phyloP scores from a whole-genome alignment of 2,329 filamentous ascomycete genomes.

The Aspergillus caelatus region DNA sequence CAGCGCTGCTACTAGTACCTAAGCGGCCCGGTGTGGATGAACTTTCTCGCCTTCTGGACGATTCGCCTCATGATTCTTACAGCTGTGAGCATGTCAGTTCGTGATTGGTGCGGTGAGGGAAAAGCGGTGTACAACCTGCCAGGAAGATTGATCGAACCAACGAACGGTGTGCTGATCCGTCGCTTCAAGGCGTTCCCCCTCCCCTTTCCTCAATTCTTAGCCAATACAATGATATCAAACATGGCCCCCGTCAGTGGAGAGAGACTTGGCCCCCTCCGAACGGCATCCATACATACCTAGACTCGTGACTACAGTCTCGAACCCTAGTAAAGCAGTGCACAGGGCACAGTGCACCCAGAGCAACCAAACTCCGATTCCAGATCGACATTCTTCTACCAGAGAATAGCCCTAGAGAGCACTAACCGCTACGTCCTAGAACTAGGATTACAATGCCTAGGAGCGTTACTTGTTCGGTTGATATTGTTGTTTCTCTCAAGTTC shows the following conservation, averaged over 20 bases:
- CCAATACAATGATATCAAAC: slow-evolving; percentile 5
- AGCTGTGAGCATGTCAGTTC: not conserved
- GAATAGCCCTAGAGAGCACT: not conserved
- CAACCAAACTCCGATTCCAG: not conserved
- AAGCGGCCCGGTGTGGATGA: not conserved
- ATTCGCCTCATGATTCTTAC: slow-evolving; percentile 3
- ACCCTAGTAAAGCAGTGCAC: not conserved
- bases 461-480: not conserved
- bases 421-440: too few relatives aligned
- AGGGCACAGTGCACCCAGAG: not conserved
- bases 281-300: not conserved
- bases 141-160: slow-evolving; percentile 6
- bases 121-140: slow-evolving; percentile 27
- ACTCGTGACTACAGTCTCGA: not conserved
- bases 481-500: not conserved
- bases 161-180: slow-evolving; percentile 16
- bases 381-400: not conserved
- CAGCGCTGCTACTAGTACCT: not conserved
- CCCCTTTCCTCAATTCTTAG: slow-evolving; percentile 4
- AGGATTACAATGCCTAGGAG: not conserved
- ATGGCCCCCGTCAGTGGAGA: not conserved
- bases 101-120: slow-evolving; percentile 27
- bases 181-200: slow-evolving; percentile 2
- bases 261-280: not conserved
- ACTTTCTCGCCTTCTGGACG: not conserved